A percentile compares a stretch with the other conserved stretches of the same genome.
phyloP scores from a whole-genome alignment of 805 yeast genomes.

The Zygosaccharomyces bisporus region DNA sequence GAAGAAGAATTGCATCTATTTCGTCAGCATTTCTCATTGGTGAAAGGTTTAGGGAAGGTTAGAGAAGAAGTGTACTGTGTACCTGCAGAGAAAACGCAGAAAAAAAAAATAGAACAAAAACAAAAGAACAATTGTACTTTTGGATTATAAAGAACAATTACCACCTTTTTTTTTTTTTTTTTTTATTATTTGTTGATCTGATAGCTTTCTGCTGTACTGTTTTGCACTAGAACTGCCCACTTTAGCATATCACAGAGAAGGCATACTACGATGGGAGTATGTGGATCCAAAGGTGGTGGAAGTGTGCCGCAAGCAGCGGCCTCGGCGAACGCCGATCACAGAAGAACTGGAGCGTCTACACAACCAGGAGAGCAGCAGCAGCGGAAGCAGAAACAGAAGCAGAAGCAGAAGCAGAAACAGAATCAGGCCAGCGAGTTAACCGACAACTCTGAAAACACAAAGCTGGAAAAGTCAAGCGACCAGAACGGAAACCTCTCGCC shows the following conservation, averaged over 20 bases:
- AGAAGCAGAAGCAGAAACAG: not conserved
- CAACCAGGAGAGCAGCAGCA: not conserved
- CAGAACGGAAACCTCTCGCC: not conserved
- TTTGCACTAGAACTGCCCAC: too few relatives aligned
- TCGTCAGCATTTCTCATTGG: not conserved
- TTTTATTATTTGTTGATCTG: too few relatives aligned
- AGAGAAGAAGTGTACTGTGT: too few relatives aligned
- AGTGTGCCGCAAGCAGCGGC: slow-evolving; percentile 1
- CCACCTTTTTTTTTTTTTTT: too few relatives aligned
- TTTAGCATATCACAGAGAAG: too few relatives aligned
- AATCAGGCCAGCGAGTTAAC: not conserved
- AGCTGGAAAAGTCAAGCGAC: not conserved
- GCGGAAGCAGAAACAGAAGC: not conserved
- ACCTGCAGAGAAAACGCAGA: too few relatives aligned
- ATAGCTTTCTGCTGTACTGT: too few relatives aligned
- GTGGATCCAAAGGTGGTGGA: slow-evolving; percentile 11
- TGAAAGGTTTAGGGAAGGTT: not conserved
- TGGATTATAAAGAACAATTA: too few relatives aligned
- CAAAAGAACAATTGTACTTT: too few relatives aligned
- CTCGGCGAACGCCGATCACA: not conserved
- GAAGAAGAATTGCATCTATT: not conserved
- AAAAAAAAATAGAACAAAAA: too few relatives aligned
- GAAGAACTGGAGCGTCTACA: not conserved
- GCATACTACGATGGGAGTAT: slow-evolving; percentile 11
- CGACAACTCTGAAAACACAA: not conserved